These are phyloP conservation scores for Phytophthora megakarya DNA, from an alignment of 352 stramenopile species.

Conservation along the genomic window DNA sequence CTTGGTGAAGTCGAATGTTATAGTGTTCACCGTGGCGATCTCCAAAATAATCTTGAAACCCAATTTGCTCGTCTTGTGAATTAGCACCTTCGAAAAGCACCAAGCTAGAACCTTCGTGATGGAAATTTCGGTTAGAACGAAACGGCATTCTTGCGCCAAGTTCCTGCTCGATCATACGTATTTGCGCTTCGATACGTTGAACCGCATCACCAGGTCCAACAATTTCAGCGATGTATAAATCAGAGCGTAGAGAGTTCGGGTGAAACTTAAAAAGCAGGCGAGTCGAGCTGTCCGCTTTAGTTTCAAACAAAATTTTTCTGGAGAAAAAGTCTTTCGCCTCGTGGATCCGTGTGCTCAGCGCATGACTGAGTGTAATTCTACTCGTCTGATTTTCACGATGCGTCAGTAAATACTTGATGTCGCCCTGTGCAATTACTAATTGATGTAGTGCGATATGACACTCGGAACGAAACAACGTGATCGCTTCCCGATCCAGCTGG, in stretches of 20 bases:
- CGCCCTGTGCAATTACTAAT: slow-evolving; percentile 60
- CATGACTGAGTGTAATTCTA: slow-evolving; percentile 73
- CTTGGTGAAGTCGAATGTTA: slow-evolving; percentile 61
- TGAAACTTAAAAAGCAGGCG: slow-evolving; percentile 51
- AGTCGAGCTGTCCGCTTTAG: slow-evolving; percentile 38
- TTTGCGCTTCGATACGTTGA: slow-evolving; percentile 64
- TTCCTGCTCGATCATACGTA: slow-evolving; percentile 68
- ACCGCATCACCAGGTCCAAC: slow-evolving; percentile 62
- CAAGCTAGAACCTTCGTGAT: slow-evolving; percentile 66
- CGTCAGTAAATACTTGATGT: slow-evolving; percentile 61
- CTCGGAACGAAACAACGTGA: slow-evolving; percentile 59
- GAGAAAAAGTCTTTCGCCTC: slow-evolving; percentile 68
- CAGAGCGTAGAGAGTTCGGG: slow-evolving; percentile 64
- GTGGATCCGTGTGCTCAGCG: slow-evolving; percentile 64
- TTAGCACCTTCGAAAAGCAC: slow-evolving; percentile 77
- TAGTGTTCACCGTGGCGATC: slow-evolving; percentile 60
- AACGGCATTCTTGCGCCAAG: slow-evolving; percentile 55
- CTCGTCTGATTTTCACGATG: slow-evolving; percentile 58
- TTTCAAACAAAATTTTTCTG: slow-evolving; percentile 65
- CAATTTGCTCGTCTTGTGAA: slow-evolving; percentile 65
- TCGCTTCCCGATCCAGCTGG: slow-evolving; percentile 43
- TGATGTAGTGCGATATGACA: slow-evolving; percentile 72
- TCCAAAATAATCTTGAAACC: slow-evolving; percentile 73
- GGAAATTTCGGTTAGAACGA: slow-evolving; percentile 51
- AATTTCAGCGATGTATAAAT: slow-evolving; percentile 79